Base-by-base conservation (phyloP, 495 filamentous ascomycete genomes). In the Rhizodiscina lignyota region DNA sequence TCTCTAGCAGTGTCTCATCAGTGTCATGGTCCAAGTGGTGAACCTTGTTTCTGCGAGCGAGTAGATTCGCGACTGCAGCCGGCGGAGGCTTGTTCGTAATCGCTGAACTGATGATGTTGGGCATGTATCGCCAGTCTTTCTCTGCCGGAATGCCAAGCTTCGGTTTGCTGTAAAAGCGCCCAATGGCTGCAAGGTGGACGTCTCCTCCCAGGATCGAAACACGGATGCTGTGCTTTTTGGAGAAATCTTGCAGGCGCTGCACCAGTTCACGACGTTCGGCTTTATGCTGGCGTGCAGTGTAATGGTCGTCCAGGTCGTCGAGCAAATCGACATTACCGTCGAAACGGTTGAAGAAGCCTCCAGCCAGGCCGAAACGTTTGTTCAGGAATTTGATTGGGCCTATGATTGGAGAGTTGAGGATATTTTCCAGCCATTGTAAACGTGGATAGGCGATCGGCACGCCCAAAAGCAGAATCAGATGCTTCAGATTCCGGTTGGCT, bases 51-150 rank as follows among this genome's bases (percentile, higher is more conserved):
- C 84, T 60, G 30, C 73, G 60, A 2, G 83, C 79, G 12, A 96
- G 62, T 5, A 96, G 63, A 46, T 92, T 86, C 23, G 85, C 83
- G n/a, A 96, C 80, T 1, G 84, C 77, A 43, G 66, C 64, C 13
- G 87, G 84, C 1, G 87, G 87, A 5, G 87, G 87, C 59, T 92
- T 89, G 62, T 94, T 94, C 42, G 85, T 86, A 52, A 96, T 91
- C 30, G 79, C 79, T 20, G 66, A 73, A 38, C 71, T 77, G 49
- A 85, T 64, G 39, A 85, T 61, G 47, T 84, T 83, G 39, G 70
- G 66, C 58, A 83, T 83, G 55, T 74, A 85, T 10, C 79, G 61
- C 42, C 68, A 72, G 52, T 84, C 79, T 13, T 66, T 56, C 37
- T 69, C 64, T 21, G 65, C 61, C 1, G 70, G 61, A 28, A 83